Percentiles rank a stretch among this genome's conserved stretches.
Evolutionary conservation across 306 rosid genomes (phyloP).

Genomic region (Acacia crassicarpa): DNA sequence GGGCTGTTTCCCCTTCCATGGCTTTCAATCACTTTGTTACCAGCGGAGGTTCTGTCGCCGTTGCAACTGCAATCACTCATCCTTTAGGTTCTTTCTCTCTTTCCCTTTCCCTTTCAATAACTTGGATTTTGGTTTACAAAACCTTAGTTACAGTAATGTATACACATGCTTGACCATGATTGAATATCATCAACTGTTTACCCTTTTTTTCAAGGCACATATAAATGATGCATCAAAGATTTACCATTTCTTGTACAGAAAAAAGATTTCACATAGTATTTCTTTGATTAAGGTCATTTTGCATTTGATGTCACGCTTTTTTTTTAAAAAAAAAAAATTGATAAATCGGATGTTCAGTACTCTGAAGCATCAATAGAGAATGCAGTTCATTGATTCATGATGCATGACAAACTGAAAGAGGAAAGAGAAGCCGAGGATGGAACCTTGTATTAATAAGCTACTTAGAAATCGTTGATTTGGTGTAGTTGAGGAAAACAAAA

Average conservation of each 20-base stretch:
- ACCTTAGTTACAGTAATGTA: neutral
- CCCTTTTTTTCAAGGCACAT: neutral
- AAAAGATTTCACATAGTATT: neutral
- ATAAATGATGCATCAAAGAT: neutral
- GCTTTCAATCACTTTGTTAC: slow-evolving; percentile 70
- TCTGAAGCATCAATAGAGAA: neutral
- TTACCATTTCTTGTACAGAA: neutral
- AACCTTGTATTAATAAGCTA: neutral
- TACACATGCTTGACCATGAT: neutral
- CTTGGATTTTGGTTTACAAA: slow-evolving; percentile 5
- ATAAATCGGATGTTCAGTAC: neutral
- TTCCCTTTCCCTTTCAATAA: neutral
- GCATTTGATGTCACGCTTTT: neutral
- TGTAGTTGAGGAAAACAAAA: neutral
- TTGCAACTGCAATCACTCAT: slow-evolving; percentile 77
- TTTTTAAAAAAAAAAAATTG: neutral
- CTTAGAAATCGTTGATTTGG: neutral
- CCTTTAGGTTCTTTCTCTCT: slow-evolving; percentile 67
- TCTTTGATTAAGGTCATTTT: neutral
- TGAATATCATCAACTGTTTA: neutral
- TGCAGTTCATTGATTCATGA: neutral
- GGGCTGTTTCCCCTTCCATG: slow-evolving; percentile 64
- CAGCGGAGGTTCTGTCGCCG: slow-evolving; percentile 84
- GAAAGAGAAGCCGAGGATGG: slow-evolving; percentile 1
- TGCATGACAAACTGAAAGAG: neutral